These are phyloP conservation scores for Trapa bicornis DNA, from an alignment of 345 rosid species.

Conservation along the genomic window DNA sequence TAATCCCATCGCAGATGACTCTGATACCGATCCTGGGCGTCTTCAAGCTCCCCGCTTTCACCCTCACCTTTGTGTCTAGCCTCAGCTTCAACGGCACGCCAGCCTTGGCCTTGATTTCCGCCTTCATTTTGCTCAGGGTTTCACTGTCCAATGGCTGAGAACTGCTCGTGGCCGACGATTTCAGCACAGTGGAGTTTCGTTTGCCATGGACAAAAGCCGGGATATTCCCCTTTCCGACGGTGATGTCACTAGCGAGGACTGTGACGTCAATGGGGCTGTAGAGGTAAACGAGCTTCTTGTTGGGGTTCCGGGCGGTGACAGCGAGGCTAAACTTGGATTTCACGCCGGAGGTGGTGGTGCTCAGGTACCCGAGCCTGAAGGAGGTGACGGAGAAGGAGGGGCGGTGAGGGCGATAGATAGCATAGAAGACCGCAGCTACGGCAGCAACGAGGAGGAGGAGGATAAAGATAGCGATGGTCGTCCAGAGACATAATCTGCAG, in stretches of 20 bases:
- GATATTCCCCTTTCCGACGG: slow-evolving; percentile 41
- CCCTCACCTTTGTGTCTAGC: slow-evolving; percentile 49
- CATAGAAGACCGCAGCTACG: slow-evolving; percentile 40
- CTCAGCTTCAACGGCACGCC: slow-evolving; percentile 39
- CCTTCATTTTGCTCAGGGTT: slow-evolving; percentile 30
- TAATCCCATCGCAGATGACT: slow-evolving; percentile 57
- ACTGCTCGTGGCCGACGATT: slow-evolving; percentile 25
- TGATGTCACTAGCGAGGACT: slow-evolving; percentile 23
- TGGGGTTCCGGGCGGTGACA: slow-evolving; percentile 61
- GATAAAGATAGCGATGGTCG: slow-evolving; percentile 30
- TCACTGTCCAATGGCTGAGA: slow-evolving; percentile 29
- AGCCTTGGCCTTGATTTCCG: slow-evolving; percentile 35
- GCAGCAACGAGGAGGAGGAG: slow-evolving; percentile 39
- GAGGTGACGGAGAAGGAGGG: slow-evolving; percentile 54
- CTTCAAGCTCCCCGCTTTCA: slow-evolving; percentile 54
- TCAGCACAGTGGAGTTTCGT: slow-evolving; percentile 64
- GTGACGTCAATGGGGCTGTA: slow-evolving; percentile 37
- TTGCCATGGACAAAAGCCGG: slow-evolving; percentile 46
- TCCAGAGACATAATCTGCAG: slow-evolving; percentile 49
- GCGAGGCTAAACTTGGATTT: slow-evolving; percentile 44
- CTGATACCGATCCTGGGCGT: slow-evolving; percentile 46
- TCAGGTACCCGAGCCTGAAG: slow-evolving; percentile 45
- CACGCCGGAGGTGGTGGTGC: slow-evolving; percentile 36
- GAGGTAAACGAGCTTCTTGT: slow-evolving; percentile 48
- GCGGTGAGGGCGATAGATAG: slow-evolving; percentile 67